Evolutionary conservation across 768 basidiomycete species (phyloP).

Genomic region (Agaricus bisporus): DNA sequence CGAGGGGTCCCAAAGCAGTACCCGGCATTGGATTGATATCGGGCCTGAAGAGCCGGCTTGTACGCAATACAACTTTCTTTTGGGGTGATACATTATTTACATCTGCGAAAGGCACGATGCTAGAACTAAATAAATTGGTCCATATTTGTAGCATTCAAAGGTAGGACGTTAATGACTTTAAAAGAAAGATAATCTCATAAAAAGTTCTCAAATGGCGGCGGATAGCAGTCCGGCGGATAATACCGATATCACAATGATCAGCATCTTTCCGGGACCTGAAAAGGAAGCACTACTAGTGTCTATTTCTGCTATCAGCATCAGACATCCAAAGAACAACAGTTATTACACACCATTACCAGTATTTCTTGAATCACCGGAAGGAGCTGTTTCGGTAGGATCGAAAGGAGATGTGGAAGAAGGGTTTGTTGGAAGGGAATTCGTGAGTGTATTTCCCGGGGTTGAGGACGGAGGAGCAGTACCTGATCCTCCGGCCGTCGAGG

Average conservation of each 20-base stretch:
- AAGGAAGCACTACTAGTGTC: background rate
- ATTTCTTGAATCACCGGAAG: background rate
- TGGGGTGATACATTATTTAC: no score
- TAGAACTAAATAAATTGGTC: no score
- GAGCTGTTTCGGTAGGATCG: background rate
- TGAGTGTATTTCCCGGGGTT: background rate
- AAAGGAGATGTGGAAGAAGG: no score
- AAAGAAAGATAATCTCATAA: no score
- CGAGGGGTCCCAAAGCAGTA: no score
- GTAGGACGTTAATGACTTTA: no score
- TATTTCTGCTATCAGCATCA: background rate
- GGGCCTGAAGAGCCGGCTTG: no score
- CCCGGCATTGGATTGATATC: no score
- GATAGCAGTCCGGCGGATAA: slow-evolving; percentile 2
- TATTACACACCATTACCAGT: background rate
- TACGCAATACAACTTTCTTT: no score
- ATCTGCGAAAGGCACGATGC: no score
- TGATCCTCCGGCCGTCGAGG: slow-evolving; percentile 35
- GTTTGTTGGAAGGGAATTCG: background rate
- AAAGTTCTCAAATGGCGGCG: background rate
- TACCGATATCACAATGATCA: background rate
- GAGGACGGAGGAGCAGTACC: slow-evolving; percentile 21
- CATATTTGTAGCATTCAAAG: no score
- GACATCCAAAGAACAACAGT: background rate
- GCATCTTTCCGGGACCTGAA: background rate